Evolutionary conservation across 2,329 filamentous ascomycete genomes (phyloP).

Genomic region (Fusarium incarnatum): DNA sequence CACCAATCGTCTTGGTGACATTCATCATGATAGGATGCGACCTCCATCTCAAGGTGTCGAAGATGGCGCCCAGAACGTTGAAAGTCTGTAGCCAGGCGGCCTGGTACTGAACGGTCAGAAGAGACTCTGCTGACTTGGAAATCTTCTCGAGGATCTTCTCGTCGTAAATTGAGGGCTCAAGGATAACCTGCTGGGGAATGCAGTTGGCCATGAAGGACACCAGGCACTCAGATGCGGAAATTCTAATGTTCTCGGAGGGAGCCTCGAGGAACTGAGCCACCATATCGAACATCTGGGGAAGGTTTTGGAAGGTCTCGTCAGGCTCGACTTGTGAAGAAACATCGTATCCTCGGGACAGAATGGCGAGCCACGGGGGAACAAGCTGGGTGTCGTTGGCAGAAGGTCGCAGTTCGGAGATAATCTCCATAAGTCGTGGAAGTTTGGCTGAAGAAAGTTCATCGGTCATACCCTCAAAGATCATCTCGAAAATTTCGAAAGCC

Average conservation of each 20-base stretch:
- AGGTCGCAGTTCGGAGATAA: constrained; percentile 91
- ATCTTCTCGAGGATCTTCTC: constrained; percentile 90
- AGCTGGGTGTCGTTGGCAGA: constrained; percentile 94
- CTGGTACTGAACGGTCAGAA: constrained; percentile 92
- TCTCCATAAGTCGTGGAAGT: constrained; percentile 87
- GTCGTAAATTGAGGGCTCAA: constrained; percentile 91
- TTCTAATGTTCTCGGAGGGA: constrained; percentile 89
- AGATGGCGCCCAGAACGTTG: constrained; percentile 86
- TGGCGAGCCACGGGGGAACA: constrained; percentile 95
- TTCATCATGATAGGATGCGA: constrained; percentile 81
- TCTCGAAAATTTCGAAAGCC: constrained; percentile 96
- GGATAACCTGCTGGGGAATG: constrained; percentile 82
- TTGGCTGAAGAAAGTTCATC: constrained; percentile 90
- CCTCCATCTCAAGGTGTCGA: constrained; percentile 87
- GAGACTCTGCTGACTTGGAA: constrained; percentile 75
- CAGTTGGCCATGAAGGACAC: constrained; percentile 94
- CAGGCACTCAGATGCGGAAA: constrained; percentile 94
- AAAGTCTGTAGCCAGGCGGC: constrained; percentile 96
- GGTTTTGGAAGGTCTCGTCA: constrained; percentile 89
- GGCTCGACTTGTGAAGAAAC: constrained; percentile 89
- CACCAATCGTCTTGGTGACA: constrained; percentile 83
- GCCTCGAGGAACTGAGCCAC: constrained; percentile 86
- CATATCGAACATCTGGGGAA: constrained; percentile 86
- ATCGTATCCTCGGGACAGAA: constrained; percentile 93
- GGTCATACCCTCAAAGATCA: constrained; percentile 92